phyloP scores from a whole-genome alignment of 1,139 yeast genomes.

The Suhomyces anneliseae region DNA sequence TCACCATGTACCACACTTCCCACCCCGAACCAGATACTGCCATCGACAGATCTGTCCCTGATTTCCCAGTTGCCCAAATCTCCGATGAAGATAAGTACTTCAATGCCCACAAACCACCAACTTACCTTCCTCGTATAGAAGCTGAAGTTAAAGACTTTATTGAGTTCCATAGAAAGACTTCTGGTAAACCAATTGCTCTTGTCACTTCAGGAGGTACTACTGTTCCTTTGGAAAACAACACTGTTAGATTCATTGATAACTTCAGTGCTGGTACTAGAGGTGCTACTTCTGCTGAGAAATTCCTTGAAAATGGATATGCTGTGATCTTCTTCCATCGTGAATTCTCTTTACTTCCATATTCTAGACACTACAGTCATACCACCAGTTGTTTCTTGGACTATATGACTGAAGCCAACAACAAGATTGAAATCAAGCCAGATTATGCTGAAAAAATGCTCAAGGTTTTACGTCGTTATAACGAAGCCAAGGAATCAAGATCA shows the following conservation, averaged over 20 bases:
- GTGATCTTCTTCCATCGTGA: slow-evolving; percentile 92
- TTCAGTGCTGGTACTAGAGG: slow-evolving; percentile 98
- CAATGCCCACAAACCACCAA: slow-evolving; percentile 68
- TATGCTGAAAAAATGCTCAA: slow-evolving; percentile 63
- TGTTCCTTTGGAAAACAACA: slow-evolving; percentile 94
- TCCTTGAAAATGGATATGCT: slow-evolving; percentile 81
- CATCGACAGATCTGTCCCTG: slow-evolving; percentile 73
- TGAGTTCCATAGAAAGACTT: slow-evolving; percentile 37
- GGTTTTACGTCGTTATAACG: slow-evolving; percentile 65
- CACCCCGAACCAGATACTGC: slow-evolving; percentile 73
- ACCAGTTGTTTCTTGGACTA: slow-evolving; percentile 85
- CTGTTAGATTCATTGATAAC: slow-evolving; percentile 94
- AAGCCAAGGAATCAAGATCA: slow-evolving; percentile 57
- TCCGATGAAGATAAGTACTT: slow-evolving; percentile 79
- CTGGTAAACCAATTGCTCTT: slow-evolving; percentile 61
- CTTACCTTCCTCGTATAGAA: slow-evolving; percentile 64
- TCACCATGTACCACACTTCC: slow-evolving; percentile 50
- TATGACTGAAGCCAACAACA: slow-evolving; percentile 56
- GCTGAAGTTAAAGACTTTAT: slow-evolving; percentile 61
- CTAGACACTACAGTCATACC: slow-evolving; percentile 84
- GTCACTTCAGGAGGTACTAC: slow-evolving; percentile 99
- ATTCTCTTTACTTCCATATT: slow-evolving; percentile 86
- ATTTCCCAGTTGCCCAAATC: slow-evolving; percentile 74
- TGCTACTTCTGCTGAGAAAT: slow-evolving; percentile 91
- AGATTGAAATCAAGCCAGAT: slow-evolving; percentile 58